phyloP scores from a whole-genome alignment of 495 filamentous ascomycete genomes.

The Halenospora varia region DNA sequence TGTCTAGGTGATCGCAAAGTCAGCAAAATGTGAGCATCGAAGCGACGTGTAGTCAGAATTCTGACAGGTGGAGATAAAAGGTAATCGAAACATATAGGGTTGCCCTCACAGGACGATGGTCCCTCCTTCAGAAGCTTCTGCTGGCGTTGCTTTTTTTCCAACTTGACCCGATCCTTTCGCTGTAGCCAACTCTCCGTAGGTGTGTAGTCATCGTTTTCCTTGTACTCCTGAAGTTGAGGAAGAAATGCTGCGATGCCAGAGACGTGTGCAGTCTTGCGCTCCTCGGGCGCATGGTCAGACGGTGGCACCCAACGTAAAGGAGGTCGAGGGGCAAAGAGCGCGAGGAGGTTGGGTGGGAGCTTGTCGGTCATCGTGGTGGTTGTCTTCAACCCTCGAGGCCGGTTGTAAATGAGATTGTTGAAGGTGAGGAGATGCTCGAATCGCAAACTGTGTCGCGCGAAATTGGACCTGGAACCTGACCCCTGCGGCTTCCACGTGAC shows the following conservation, averaged over 20 bases:
- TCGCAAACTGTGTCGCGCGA: no score
- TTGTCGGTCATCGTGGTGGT: constrained; percentile 79
- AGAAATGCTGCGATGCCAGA: constrained; percentile 71
- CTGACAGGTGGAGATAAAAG: constrained; percentile 20
- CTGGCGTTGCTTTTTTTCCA: constrained; percentile 67
- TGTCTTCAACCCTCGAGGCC: no score
- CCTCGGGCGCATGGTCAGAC: constrained; percentile 76
- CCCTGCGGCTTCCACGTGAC: no score
- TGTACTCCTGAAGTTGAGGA: constrained; percentile 61
- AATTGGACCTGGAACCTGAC: no score
- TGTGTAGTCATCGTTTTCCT: constrained; percentile 66
- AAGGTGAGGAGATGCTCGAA: no score
- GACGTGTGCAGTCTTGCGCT: constrained; percentile 69
- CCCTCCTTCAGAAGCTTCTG: constrained; percentile 63
- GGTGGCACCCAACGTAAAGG: constrained; percentile 87
- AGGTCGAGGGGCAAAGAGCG: constrained; percentile 90
- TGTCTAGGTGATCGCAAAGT: constrained; percentile 41
- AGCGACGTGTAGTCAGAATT: constrained; percentile 10
- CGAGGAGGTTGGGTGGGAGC: constrained; percentile 85
- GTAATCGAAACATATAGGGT: constrained; percentile 19
- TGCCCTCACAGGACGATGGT: constrained; percentile 60
- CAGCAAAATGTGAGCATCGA: constrained; percentile 9
- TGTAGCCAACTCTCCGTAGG: constrained; percentile 93
- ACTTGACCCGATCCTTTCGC: constrained; percentile 69
- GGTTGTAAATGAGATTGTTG: no score